Evolutionary conservation across 129 eudicot species (phyloP).

Genomic region (Flaveria bidentis): DNA sequence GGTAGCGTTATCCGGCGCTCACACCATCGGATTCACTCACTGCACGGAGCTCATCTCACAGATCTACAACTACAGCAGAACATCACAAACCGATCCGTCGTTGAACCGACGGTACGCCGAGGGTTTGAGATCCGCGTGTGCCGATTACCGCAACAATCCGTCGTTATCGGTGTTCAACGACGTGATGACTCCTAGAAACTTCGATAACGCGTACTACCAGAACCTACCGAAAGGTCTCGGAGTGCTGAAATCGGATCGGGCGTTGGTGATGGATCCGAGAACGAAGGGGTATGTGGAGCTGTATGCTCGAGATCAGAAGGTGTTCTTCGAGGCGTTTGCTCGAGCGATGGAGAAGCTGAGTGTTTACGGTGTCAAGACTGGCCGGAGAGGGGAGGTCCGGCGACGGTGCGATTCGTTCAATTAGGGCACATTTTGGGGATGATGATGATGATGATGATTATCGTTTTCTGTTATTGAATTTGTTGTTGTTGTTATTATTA

Average conservation of each 20-base stretch:
- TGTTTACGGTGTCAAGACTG: slow-evolving; percentile 53
- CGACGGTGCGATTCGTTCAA: slow-evolving; percentile 36
- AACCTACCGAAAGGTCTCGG: slow-evolving; percentile 72
- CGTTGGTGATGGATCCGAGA: slow-evolving; percentile 37
- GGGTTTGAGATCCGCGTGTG: slow-evolving; percentile 60
- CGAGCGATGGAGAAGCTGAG: slow-evolving; percentile 81
- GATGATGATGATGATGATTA: background rate
- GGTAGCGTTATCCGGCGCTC: slow-evolving; percentile 83
- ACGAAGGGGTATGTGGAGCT: slow-evolving; percentile 47
- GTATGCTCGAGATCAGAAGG: slow-evolving; percentile 51
- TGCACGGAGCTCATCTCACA: slow-evolving; percentile 67
- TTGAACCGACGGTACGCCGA: slow-evolving; percentile 54
- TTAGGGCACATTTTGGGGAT: slow-evolving; percentile 22
- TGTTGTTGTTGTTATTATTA: slow-evolving; percentile 14
- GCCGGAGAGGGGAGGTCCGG: slow-evolving; percentile 66
- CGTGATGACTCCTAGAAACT: slow-evolving; percentile 66
- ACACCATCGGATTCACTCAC: slow-evolving; percentile 78
- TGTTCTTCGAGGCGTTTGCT: slow-evolving; percentile 58
- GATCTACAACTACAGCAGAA: slow-evolving; percentile 58
- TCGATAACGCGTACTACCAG: slow-evolving; percentile 63
- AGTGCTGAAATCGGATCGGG: slow-evolving; percentile 16
- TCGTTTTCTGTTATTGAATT: background rate
- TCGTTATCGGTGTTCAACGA: slow-evolving; percentile 74
- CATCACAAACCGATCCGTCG: slow-evolving; percentile 45
- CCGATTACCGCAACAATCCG: slow-evolving; percentile 47